phyloP scores from a whole-genome alignment of 371 early-diverging fungal species.

The Mucor velutinosus region DNA sequence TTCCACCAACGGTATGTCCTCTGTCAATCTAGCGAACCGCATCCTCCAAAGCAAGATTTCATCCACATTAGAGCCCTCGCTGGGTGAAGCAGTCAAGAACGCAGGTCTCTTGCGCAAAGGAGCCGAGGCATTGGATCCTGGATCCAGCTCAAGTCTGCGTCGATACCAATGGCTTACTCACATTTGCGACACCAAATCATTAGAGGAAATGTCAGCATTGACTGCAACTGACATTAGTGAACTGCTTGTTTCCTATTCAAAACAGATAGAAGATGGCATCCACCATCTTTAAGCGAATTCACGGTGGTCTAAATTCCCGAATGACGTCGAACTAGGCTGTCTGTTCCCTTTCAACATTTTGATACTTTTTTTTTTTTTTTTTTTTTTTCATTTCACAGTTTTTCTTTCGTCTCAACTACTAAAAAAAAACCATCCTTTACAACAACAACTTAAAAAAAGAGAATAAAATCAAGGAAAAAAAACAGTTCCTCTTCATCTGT shows the following conservation, averaged over 20 bases:
- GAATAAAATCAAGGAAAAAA: constrained; percentile 5
- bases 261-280: background rate
- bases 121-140: constrained; percentile 55
- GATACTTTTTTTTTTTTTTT: background rate
- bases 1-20: constrained; percentile 77
- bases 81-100: constrained; percentile 64
- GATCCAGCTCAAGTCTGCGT: constrained; percentile 46
- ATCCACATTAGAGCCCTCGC: constrained; percentile 48
- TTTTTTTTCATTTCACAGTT: no score
- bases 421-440: constrained; percentile 31
- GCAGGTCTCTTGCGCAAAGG: constrained; percentile 59
- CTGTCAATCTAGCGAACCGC: constrained; percentile 63
- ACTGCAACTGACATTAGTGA: constrained; percentile 57
- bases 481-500: constrained; percentile 34
- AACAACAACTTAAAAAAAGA: background rate
- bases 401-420: background rate
- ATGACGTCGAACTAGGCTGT: constrained; percentile 1
- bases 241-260: constrained; percentile 20
- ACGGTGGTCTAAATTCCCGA: background rate
- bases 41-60: constrained; percentile 63
- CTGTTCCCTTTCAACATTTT: background rate
- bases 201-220: constrained; percentile 55
- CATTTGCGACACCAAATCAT: constrained; percentile 71
- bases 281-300: background rate
- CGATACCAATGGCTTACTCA: constrained; percentile 73